A percentile compares a stretch with the other conserved stretches of the same genome.
phyloP scores from a whole-genome alignment of 2,329 filamentous ascomycete genomes.

The Exophiala aquamarina region DNA sequence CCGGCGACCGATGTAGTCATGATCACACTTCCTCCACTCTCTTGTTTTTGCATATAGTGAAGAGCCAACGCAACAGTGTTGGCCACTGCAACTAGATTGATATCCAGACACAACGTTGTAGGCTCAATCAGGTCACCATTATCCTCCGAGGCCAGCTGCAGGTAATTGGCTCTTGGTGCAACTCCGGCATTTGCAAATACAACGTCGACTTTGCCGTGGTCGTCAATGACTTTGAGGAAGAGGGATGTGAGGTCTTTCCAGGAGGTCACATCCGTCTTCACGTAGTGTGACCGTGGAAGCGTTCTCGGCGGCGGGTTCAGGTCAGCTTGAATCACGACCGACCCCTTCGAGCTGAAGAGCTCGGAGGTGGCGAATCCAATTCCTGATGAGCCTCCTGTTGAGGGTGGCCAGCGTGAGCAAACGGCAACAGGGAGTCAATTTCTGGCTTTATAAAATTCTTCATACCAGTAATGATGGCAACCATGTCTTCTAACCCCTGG shows the following conservation, averaged over 20 bases:
- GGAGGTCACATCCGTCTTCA: constrained; percentile 47
- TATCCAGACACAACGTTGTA: constrained; percentile 43
- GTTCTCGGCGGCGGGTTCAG: constrained; percentile 35
- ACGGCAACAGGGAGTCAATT: not conserved
- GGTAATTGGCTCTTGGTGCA: constrained; percentile 46
- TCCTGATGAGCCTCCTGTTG: constrained; percentile 49
- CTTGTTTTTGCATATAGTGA: constrained; percentile 50
- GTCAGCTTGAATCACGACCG: constrained; percentile 49
- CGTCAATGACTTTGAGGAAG: constrained; percentile 50
- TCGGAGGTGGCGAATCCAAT: constrained; percentile 52
- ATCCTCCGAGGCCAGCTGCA: constrained; percentile 49
- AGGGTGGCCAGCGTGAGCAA: constrained; percentile 5
- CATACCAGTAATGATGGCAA: constrained; percentile 55
- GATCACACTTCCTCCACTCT: constrained; percentile 53
- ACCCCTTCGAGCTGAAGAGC: constrained; percentile 45
- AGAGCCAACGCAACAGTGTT: constrained; percentile 52
- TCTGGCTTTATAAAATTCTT: too few species aligned
- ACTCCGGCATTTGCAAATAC: constrained; percentile 59
- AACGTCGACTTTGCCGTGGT: constrained; percentile 45
- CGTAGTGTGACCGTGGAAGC: constrained; percentile 42
- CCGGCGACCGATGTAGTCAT: too few species aligned
- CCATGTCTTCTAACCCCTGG: constrained; percentile 46
- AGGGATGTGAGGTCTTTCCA: constrained; percentile 53
- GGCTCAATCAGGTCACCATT: constrained; percentile 53
- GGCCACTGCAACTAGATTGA: constrained; percentile 52